These are phyloP conservation scores for Coriolopsis trogii DNA, from an alignment of 1,284 basidiomycete genomes.

Conservation along the genomic window DNA sequence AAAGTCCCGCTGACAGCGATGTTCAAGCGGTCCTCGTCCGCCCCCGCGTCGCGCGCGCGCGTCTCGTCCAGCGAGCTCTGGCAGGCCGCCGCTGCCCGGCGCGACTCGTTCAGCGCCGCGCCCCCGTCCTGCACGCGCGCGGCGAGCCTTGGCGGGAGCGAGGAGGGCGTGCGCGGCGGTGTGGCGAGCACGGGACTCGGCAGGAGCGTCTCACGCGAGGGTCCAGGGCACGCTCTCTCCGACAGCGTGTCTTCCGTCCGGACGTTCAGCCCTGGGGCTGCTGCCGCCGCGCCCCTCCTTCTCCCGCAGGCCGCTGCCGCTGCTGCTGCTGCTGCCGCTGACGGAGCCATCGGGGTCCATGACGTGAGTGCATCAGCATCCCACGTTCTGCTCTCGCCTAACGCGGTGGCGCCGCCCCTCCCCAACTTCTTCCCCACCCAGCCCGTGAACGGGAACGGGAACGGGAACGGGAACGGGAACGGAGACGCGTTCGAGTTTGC, in stretches of 20 bases:
- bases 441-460: no score
- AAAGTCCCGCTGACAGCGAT: constrained; percentile 56
- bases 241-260: constrained; percentile 22
- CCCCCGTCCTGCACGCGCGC: constrained; percentile 18
- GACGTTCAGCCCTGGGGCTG: constrained; percentile 17
- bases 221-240: constrained; percentile 16
- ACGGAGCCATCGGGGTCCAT: constrained; percentile 14
- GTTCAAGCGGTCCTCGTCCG: constrained; percentile 62
- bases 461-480: neutral
- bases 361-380: constrained; percentile 28
- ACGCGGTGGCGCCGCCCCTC: constrained; percentile 11
- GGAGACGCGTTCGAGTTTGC: constrained; percentile 13
- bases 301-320: constrained; percentile 17
- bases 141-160: constrained; percentile 15
- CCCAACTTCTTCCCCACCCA: constrained; percentile 10
- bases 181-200: constrained; percentile 2
- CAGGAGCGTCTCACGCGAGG: constrained; percentile 26
- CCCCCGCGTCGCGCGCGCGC: constrained; percentile 43
- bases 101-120: constrained; percentile 19
- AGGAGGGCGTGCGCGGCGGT: constrained; percentile 5
- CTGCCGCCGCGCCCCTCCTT: constrained; percentile 8
- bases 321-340: no score
- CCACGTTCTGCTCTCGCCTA: constrained; percentile 16
- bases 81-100: constrained; percentile 10
- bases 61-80: constrained; percentile 9